These are phyloP conservation scores for Xylaria castorea DNA, from an alignment of 495 filamentous ascomycete genomes.

Conservation along the genomic window DNA sequence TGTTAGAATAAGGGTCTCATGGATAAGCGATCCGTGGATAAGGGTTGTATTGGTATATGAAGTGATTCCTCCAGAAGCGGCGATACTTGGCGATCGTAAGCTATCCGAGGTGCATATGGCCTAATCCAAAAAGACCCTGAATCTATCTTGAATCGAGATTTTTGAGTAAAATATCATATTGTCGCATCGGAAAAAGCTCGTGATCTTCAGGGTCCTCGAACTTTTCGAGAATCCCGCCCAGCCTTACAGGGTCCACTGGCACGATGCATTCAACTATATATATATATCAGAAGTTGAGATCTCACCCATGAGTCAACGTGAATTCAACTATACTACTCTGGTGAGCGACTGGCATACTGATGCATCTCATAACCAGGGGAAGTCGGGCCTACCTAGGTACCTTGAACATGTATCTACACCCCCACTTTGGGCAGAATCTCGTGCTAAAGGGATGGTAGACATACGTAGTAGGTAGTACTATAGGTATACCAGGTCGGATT, in stretches of 20 bases:
- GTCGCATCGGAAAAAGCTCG: neutral
- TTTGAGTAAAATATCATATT: neutral
- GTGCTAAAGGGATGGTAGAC: neutral
- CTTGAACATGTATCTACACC: neutral
- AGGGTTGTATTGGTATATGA: neutral
- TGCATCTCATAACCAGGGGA: neutral
- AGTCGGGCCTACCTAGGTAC: neutral
- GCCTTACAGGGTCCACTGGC: neutral
- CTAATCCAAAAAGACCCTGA: neutral
- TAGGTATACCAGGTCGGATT: no score
- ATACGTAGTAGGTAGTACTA: neutral
- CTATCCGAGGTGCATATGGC: neutral
- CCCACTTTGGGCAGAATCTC: neutral
- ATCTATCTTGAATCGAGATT: neutral
- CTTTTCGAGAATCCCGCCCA: neutral
- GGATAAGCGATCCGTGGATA: neutral
- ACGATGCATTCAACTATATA: neutral
- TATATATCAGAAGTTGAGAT: neutral
- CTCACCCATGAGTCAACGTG: neutral
- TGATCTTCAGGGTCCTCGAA: constrained; percentile 1
- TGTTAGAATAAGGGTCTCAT: neutral
- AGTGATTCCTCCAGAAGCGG: neutral
- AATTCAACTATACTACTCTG: neutral
- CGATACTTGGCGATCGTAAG: neutral
- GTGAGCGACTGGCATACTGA: neutral